A percentile compares a stretch with the other conserved stretches of the same genome.
Conservation (phyloP, 2,329 filamentous ascomycete genomes). For the Aspergillus spinulosporus region DNA sequence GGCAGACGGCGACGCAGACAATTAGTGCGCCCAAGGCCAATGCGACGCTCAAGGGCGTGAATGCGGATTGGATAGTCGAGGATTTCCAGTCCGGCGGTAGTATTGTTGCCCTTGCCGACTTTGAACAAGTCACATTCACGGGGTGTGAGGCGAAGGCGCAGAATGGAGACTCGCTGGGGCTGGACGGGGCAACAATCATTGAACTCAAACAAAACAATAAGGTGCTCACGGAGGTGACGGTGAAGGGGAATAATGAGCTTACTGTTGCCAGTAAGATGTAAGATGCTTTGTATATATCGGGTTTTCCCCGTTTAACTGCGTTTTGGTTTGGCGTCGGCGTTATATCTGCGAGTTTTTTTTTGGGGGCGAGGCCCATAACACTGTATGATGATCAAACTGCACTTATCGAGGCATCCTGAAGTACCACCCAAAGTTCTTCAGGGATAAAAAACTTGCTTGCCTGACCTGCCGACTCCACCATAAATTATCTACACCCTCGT, state of each 20-base stretch:
- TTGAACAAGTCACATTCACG: conserved; percentile 47
- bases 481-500: no score
- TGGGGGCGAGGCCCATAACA: no score
- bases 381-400: no score
- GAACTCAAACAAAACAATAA: conserved; percentile 49
- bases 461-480: no score
- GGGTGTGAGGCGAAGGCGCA: conserved; percentile 30
- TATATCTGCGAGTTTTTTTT: not conserved
- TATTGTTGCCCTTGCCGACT: conserved; percentile 51
- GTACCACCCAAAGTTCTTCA: no score
- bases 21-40: conserved; percentile 47
- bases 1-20: conserved; percentile 54
- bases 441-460: no score
- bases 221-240: conserved; percentile 33
- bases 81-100: conserved; percentile 46
- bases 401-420: no score
- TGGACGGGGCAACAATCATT: conserved; percentile 45
- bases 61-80: conserved; percentile 66
- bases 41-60: conserved; percentile 53
- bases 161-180: conserved; percentile 30
- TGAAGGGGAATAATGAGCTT: conserved; percentile 30
- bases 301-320: not conserved
- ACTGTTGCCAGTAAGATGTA: conserved; percentile 26
- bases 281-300: not conserved
- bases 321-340: not conserved